These are phyloP conservation scores for Novymonas esmeraldas DNA, from an alignment of 208 protist genomes.

Conservation along the genomic window DNA sequence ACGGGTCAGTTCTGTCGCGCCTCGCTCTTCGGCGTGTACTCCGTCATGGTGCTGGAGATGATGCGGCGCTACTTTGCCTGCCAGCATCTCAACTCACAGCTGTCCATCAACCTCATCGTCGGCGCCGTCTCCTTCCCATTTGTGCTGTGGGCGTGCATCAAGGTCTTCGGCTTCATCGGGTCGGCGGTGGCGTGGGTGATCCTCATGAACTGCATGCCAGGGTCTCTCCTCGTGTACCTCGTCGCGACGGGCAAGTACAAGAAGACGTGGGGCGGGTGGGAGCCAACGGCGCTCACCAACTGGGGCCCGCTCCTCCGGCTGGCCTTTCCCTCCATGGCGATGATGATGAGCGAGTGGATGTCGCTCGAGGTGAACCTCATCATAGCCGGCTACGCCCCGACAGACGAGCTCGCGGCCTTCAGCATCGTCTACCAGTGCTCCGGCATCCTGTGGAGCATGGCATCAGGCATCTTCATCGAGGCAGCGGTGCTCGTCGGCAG, in stretches of 20 bases:
- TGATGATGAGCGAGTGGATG: slow-evolving; percentile 85
- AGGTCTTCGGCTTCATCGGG: slow-evolving; percentile 56
- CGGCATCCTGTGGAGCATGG: slow-evolving; percentile 56
- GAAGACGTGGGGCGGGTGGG: slow-evolving; percentile 74
- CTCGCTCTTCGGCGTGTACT: slow-evolving; percentile 63
- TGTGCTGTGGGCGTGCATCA: slow-evolving; percentile 50
- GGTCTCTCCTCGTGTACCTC: slow-evolving; percentile 61
- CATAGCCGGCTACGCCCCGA: slow-evolving; percentile 57
- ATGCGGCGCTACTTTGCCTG: slow-evolving; percentile 84
- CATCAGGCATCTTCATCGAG: slow-evolving; percentile 76
- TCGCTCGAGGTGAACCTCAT: slow-evolving; percentile 79
- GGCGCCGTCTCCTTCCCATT: slow-evolving; percentile 57
- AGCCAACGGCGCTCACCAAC: slow-evolving; percentile 52
- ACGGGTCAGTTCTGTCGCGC: slow-evolving; percentile 67
- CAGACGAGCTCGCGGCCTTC: slow-evolving; percentile 70
- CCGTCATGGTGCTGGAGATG: slow-evolving; percentile 75
- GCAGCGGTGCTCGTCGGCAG: slow-evolving; percentile 77
- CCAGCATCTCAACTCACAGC: slow-evolving; percentile 68
- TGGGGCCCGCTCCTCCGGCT: slow-evolving; percentile 68
- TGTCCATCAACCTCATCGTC: slow-evolving; percentile 63
- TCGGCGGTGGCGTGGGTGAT: slow-evolving; percentile 64
- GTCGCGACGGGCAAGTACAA: slow-evolving; percentile 62
- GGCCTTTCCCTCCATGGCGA: slow-evolving; percentile 71
- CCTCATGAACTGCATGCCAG: slow-evolving; percentile 63
- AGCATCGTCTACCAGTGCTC: slow-evolving; percentile 72